Evolutionary conservation across 306 rosid genomes (phyloP).

Genomic region (Cucumis hystrix): DNA sequence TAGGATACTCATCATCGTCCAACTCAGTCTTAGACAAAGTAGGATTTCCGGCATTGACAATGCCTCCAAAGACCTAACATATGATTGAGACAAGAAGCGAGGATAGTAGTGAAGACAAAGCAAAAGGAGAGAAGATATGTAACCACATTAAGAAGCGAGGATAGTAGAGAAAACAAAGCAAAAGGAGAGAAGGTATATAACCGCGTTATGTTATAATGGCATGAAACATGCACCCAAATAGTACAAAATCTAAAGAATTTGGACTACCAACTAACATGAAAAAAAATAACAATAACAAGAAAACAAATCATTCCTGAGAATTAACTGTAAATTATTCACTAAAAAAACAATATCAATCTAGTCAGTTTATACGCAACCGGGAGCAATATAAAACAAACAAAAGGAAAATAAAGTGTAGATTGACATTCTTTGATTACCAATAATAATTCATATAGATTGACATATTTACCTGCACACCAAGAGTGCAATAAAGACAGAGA

Average conservation of each 20-base stretch:
- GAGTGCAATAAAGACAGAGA: slow-evolving; percentile 66
- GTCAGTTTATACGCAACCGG: neutral
- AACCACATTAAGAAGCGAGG: neutral
- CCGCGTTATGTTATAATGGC: neutral
- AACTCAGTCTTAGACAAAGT: slow-evolving; percentile 56
- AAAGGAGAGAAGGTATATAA: neutral
- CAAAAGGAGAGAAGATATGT: neutral
- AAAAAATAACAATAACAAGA: neutral
- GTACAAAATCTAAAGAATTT: slow-evolving; percentile 1
- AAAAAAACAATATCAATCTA: neutral
- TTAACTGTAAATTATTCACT: neutral
- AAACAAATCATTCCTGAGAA: neutral
- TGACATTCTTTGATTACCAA: neutral
- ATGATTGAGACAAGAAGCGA: neutral
- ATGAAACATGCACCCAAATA: neutral
- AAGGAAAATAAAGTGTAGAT: neutral
- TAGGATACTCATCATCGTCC: slow-evolving; percentile 83
- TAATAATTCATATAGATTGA: neutral
- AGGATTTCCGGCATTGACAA: slow-evolving; percentile 74
- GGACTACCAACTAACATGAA: neutral
- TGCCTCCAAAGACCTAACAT: slow-evolving; percentile 72
- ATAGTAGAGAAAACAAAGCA: neutral
- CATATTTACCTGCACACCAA: slow-evolving; percentile 78
- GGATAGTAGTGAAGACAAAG: neutral
- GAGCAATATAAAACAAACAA: neutral